Percentiles rank a stretch among this genome's conserved stretches.
Conservation (phyloP, 225 moss, liverwort and hornwort genomes). For the Lunularia cruciata region DNA sequence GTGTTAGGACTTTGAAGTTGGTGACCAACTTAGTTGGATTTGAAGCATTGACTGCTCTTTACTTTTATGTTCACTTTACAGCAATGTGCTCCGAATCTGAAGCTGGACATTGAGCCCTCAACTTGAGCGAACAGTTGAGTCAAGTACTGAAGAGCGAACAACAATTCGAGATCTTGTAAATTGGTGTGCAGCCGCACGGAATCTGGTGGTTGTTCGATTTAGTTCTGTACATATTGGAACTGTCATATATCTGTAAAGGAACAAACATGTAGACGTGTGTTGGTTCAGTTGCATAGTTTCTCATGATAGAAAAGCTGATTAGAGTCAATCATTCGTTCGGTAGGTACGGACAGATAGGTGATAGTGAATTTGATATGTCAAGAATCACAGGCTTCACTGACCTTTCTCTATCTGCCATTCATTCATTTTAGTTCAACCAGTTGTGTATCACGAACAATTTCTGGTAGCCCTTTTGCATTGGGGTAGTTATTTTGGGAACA, state of each 20-base stretch:
- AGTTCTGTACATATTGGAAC: neutral
- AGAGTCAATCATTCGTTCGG: neutral
- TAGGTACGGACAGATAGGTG: neutral
- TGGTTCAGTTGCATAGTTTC: neutral
- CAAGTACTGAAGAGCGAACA: neutral
- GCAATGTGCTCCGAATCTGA: constrained; percentile 7
- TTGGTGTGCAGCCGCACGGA: neutral
- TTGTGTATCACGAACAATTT: too few species aligned
- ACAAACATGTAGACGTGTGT: neutral
- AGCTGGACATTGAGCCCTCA: neutral
- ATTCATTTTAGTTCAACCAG: too few species aligned
- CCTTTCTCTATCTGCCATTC: too few species aligned
- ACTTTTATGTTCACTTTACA: neutral
- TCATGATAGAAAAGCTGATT: neutral
- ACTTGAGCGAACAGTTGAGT: neutral
- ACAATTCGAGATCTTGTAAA: constrained; percentile 1
- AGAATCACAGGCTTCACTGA: neutral
- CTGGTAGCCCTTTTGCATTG: too few species aligned
- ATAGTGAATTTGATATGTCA: neutral
- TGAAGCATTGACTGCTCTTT: neutral
- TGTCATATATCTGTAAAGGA: constrained; percentile 22
- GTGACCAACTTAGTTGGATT: too few species aligned
- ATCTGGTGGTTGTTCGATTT: neutral
- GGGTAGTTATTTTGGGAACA: too few species aligned
- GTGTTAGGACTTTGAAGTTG: neutral